Evolutionary conservation across 768 basidiomycete genomes (phyloP).

Genomic region (Leucocoprinus birnbaumii): DNA sequence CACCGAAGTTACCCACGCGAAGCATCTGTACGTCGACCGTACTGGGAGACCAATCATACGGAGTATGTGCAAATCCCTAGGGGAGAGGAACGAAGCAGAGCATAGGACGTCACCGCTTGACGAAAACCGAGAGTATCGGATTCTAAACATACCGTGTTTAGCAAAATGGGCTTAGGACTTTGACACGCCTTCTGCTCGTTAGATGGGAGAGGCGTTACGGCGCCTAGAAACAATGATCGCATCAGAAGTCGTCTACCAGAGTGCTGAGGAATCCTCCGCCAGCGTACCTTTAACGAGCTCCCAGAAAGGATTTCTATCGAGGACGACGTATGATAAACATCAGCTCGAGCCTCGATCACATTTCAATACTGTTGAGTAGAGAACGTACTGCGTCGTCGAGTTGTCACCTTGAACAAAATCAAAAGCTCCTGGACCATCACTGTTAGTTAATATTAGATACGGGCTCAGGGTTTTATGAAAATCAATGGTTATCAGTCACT

Average conservation of each 20-base stretch:
- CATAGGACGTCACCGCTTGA: constrained; percentile 3
- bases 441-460: constrained; percentile 19
- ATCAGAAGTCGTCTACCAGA: background rate
- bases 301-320: constrained; percentile 72
- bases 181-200: constrained; percentile 68
- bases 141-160: constrained; percentile 56
- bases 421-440: constrained; percentile 79
- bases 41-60: constrained; percentile 74
- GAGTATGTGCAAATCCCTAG: constrained; percentile 58
- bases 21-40: constrained; percentile 78
- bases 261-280: background rate
- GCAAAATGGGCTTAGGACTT: constrained; percentile 72
- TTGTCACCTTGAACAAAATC: constrained; percentile 79
- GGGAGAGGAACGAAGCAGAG: constrained; percentile 12
- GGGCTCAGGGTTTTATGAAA: background rate
- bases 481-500: constrained; percentile 18
- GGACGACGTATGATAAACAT: constrained; percentile 13
- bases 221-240: constrained; percentile 31
- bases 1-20: constrained; percentile 68
- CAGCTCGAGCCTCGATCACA: no score
- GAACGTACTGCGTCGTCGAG: constrained; percentile 48
- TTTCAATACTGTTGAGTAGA: background rate
- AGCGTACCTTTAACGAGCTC: constrained; percentile 66
- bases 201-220: constrained; percentile 62
- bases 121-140: constrained; percentile 8